Evolutionary conservation across 2,329 filamentous ascomycete species (phyloP).

Genomic region (Colletotrichum australisinense): DNA sequence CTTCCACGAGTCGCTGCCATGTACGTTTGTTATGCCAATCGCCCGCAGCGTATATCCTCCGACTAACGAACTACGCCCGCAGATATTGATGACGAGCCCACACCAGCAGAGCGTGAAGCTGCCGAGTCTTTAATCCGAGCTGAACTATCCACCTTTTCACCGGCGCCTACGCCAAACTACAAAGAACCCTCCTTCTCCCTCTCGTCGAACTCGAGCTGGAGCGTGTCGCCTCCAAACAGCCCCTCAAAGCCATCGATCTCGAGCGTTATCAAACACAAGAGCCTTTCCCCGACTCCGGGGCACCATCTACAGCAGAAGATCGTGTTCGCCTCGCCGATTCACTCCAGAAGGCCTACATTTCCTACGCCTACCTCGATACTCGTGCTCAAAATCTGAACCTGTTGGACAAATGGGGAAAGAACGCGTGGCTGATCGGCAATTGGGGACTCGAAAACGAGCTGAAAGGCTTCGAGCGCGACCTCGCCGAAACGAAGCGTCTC

Average conservation of each 20-base stretch:
- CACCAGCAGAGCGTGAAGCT: slow-evolving; percentile 69
- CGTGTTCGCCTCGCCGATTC: slow-evolving; percentile 74
- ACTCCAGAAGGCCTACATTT: slow-evolving; percentile 65
- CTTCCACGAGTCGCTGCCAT: slow-evolving; percentile 83
- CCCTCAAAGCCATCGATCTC: slow-evolving; percentile 76
- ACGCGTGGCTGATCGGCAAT: slow-evolving; percentile 92
- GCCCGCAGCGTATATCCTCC: neutral
- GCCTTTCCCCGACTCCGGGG: slow-evolving; percentile 41
- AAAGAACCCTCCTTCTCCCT: slow-evolving; percentile 69
- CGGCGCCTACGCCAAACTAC: slow-evolving; percentile 63
- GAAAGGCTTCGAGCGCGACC: slow-evolving; percentile 76
- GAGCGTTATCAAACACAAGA: slow-evolving; percentile 85
- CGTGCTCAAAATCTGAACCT: slow-evolving; percentile 71
- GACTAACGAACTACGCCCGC: slow-evolving; percentile 39
- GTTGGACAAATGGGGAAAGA: slow-evolving; percentile 86
- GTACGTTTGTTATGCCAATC: slow-evolving; percentile 59
- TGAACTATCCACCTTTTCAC: slow-evolving; percentile 66
- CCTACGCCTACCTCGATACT: slow-evolving; percentile 62
- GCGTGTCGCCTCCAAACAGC: slow-evolving; percentile 67
- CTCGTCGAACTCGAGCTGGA: slow-evolving; percentile 76
- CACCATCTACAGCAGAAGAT: slow-evolving; percentile 37
- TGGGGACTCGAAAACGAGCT: slow-evolving; percentile 81
- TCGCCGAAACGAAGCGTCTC: slow-evolving; percentile 74
- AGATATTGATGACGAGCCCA: slow-evolving; percentile 87
- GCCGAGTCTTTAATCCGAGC: slow-evolving; percentile 77